Conservation (phyloP, 495 filamentous ascomycete species). For the Xylaria sp. region DNA sequence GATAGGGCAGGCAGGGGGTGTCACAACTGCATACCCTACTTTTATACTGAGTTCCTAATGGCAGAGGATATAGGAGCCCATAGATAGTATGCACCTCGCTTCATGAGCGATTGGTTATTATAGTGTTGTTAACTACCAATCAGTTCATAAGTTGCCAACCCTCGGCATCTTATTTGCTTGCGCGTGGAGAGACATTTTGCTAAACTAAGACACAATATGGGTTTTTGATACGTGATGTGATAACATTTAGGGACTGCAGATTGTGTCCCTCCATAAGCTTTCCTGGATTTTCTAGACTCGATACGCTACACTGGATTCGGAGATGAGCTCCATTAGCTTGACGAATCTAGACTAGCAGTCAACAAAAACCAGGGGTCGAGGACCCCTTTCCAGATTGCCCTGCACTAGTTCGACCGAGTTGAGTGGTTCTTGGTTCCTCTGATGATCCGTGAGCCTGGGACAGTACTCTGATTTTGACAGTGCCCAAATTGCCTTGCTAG, state of each 20-base stretch:
- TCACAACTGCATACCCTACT: not conserved
- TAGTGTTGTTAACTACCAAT: not conserved
- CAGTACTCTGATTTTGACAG: not conserved
- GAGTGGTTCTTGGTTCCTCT: conserved; percentile 11
- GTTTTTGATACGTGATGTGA: conserved; percentile 11
- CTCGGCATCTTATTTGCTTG: conserved; percentile 8
- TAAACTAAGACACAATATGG: not conserved
- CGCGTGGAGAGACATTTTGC: not conserved
- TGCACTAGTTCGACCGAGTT: conserved; percentile 1
- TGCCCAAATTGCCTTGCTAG: not conserved
- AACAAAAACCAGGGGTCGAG: conserved; percentile 4
- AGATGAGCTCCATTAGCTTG: conserved; percentile 14
- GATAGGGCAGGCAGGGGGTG: not conserved
- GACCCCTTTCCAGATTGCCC: conserved; percentile 22
- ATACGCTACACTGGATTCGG: conserved; percentile 21
- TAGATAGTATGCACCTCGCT: not conserved
- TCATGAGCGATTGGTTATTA: conserved; percentile 12
- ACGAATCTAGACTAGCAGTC: conserved; percentile 5
- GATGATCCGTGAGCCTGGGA: not conserved
- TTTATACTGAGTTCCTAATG: not conserved
- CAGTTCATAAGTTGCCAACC: not conserved
- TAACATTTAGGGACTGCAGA: conserved; percentile 9
- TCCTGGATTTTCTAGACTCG: conserved; percentile 1
- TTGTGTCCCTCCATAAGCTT: not conserved
- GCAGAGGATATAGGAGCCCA: not conserved